Evolutionary conservation across 768 basidiomycete genomes (phyloP).

Genomic region (Tricholoma sp.): DNA sequence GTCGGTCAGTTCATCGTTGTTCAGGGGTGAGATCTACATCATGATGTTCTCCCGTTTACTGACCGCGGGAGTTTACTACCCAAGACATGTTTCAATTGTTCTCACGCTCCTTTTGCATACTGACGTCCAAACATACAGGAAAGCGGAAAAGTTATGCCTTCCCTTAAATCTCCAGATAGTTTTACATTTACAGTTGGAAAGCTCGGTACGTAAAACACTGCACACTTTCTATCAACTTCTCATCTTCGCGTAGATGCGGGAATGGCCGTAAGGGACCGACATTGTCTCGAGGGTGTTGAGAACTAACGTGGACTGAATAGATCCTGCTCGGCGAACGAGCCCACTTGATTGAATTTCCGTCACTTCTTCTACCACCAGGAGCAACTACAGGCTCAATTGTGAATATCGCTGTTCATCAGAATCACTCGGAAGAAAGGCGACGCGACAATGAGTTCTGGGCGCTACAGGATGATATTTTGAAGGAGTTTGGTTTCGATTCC

Average conservation of each 20-base stretch:
- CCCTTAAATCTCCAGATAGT: constrained; percentile 46
- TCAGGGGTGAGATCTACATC: not conserved
- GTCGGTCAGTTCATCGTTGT: constrained; percentile 6
- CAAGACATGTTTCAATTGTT: not conserved
- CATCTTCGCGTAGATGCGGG: constrained; percentile 62
- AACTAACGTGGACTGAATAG: constrained; percentile 32
- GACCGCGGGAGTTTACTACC: not conserved
- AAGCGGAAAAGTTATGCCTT: constrained; percentile 19
- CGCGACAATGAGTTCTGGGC: constrained; percentile 80
- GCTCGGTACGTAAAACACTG: constrained; percentile 67
- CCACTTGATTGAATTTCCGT: constrained; percentile 97
- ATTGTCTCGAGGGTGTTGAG: not conserved
- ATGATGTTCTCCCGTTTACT: not conserved
- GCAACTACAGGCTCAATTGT: constrained; percentile 93
- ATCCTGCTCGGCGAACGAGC: constrained; percentile 91
- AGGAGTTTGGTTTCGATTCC: constrained; percentile 60
- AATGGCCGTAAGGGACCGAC: constrained; percentile 66
- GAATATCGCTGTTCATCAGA: constrained; percentile 92
- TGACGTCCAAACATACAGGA: too few species aligned
- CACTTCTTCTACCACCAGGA: constrained; percentile 88
- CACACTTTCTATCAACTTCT: constrained; percentile 5
- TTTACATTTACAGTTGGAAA: constrained; percentile 95
- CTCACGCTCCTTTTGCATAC: not conserved
- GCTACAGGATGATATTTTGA: constrained; percentile 76
- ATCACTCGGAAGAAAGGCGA: constrained; percentile 75